phyloP scores from a whole-genome alignment of 768 basidiomycete species.

The Saitozyma podzolica region DNA sequence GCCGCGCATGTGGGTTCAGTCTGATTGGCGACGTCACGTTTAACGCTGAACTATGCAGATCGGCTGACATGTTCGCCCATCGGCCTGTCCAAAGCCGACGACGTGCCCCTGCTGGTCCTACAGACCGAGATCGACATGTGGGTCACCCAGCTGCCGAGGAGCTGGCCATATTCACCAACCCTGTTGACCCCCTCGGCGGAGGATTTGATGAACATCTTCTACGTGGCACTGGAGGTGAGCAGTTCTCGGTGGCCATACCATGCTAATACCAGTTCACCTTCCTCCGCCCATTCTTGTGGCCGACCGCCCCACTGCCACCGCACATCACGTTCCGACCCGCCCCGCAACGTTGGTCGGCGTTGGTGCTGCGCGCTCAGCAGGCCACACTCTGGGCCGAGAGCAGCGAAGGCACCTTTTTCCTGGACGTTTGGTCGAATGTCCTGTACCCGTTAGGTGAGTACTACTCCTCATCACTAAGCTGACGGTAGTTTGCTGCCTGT shows the following conservation, averaged over 20 bases:
- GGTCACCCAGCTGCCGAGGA: conserved; percentile 14
- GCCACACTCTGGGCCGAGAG: conserved; percentile 20
- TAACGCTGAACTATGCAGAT: too few relatives aligned
- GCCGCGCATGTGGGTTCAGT: conserved; percentile 11
- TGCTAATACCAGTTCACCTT: too few relatives aligned
- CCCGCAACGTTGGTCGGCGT: conserved; percentile 8
- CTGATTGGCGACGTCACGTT: too few relatives aligned
- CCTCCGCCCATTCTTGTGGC: not conserved
- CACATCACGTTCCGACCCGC: conserved; percentile 25
- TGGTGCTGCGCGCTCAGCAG: conserved; percentile 16
- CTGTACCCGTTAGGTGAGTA: conserved; percentile 22
- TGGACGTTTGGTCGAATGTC: conserved; percentile 23
- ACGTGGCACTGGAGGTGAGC: conserved; percentile 18
- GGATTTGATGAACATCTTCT: conserved; percentile 19
- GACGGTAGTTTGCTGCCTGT: not conserved
- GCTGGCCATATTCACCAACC: conserved; percentile 19
- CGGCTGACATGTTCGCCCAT: not conserved
- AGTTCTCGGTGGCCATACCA: too few relatives aligned
- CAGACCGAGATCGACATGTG: conserved; percentile 23
- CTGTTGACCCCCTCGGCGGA: conserved; percentile 13
- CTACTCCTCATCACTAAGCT: not conserved
- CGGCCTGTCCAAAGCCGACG: conserved; percentile 18
- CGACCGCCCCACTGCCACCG: conserved; percentile 12
- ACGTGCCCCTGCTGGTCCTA: conserved; percentile 14
- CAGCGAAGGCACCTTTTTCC: conserved; percentile 17